A percentile compares a stretch with the other conserved stretches of the same genome.
Evolutionary conservation across 257 asterid genomes (phyloP).

Genomic region (Plectranthus barbatus): DNA sequence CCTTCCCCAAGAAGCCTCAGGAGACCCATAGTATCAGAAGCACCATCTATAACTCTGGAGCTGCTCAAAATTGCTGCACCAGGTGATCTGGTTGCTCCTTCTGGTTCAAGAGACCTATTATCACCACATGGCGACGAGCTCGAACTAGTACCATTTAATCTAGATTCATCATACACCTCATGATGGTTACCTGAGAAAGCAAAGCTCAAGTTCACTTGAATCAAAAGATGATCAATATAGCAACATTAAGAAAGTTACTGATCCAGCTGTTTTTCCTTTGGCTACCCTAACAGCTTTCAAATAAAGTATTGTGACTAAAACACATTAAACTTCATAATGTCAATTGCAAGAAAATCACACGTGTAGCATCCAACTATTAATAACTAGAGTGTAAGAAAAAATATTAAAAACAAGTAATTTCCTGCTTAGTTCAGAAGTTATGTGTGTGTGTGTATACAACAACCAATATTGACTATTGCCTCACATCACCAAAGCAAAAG

Average conservation of each 20-base stretch:
- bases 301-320: conserved; percentile 1
- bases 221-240: conserved; percentile 1
- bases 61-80: conserved; percentile 37
- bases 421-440: background rate
- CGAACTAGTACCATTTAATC: conserved; percentile 36
- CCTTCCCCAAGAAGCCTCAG: conserved; percentile 90
- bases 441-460: no score
- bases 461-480: background rate
- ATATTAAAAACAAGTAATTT: conserved; percentile 1
- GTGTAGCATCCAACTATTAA: conserved; percentile 1
- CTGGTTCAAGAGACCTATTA: conserved; percentile 55
- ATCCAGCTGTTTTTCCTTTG: background rate
- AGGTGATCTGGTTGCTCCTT: conserved; percentile 42
- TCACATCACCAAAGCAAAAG: background rate
- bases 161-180: conserved; percentile 65
- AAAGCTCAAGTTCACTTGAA: conserved; percentile 14
- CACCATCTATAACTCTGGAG: conserved; percentile 54
- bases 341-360: background rate
- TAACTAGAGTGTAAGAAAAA: background rate
- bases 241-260: background rate
- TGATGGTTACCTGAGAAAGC: conserved; percentile 48
- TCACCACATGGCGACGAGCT: conserved; percentile 48
- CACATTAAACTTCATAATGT: conserved; percentile 3
- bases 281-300: background rate
- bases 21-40: conserved; percentile 62